A percentile compares a stretch with the other conserved stretches of the same genome.
Evolutionary conservation across 2,329 filamentous ascomycete genomes (phyloP).

Genomic region (Sarocladium oryzae): DNA sequence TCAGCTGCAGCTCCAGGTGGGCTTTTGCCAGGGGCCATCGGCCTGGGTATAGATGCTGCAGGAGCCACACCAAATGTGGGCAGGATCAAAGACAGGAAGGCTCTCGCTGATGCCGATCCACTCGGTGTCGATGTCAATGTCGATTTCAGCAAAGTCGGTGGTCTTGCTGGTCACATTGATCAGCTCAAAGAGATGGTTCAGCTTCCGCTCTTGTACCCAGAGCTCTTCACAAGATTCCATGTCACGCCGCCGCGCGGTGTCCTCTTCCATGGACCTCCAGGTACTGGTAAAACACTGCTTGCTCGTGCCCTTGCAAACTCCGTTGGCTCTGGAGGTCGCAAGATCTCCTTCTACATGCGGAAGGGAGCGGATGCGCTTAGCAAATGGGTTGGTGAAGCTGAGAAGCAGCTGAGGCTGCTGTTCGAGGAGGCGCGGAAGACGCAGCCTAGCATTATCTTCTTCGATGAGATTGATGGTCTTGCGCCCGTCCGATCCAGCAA

Average conservation of each 20-base stretch:
- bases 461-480: constrained; percentile 96
- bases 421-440: constrained; percentile 95
- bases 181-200: constrained; percentile 99
- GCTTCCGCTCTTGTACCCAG: constrained; percentile 86
- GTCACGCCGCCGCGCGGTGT: constrained; percentile 93
- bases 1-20: constrained; percentile 40
- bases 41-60: constrained; percentile 35
- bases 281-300: constrained; percentile 95
- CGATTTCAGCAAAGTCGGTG: constrained; percentile 90
- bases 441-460: constrained; percentile 98
- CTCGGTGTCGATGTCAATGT: constrained; percentile 89
- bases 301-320: constrained; percentile 89
- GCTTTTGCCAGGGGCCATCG: constrained; percentile 35
- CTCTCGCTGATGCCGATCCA: constrained; percentile 87
- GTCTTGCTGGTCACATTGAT: constrained; percentile 87
- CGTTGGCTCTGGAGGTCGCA: constrained; percentile 79
- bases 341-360: constrained; percentile 99
- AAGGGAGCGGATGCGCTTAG: constrained; percentile 96
- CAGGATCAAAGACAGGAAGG: constrained; percentile 88
- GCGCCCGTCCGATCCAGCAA: constrained; percentile 95
- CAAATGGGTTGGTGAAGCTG: constrained; percentile 98
- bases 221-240: constrained; percentile 85
- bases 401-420: constrained; percentile 84
- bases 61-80: constrained; percentile 71
- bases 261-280: constrained; percentile 91